These are phyloP conservation scores for Sistotremastrum suecicum DNA, from an alignment of 768 basidiomycete genomes.

Conservation along the genomic window DNA sequence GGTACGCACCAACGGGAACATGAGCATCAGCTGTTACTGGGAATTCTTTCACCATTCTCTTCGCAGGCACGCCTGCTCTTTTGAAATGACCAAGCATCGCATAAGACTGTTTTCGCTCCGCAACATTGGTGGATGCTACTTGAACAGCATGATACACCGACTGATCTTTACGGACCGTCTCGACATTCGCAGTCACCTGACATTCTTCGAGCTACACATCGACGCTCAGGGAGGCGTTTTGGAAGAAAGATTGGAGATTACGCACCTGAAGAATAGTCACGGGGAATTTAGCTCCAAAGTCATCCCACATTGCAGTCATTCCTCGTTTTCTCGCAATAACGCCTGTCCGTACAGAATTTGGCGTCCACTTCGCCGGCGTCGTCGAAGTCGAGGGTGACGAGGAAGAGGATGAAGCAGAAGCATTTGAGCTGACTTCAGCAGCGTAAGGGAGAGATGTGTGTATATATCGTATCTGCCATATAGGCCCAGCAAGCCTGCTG, in stretches of 20 bases:
- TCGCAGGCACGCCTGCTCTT: constrained; percentile 69
- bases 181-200: constrained; percentile 74
- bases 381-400: background rate
- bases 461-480: background rate
- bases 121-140: constrained; percentile 70
- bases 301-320: constrained; percentile 89
- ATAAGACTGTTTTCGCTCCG: constrained; percentile 53
- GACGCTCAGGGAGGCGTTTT: constrained; percentile 3
- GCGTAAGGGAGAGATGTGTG: background rate
- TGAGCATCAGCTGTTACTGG: constrained; percentile 80
- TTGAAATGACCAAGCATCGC: constrained; percentile 85
- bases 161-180: constrained; percentile 45
- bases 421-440: background rate
- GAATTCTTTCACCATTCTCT: constrained; percentile 80
- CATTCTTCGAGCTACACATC: constrained; percentile 62
- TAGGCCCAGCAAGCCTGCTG: constrained; percentile 8
- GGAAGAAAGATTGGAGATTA: constrained; percentile 2
- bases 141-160: constrained; percentile 86
- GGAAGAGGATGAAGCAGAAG: background rate
- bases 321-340: constrained; percentile 91
- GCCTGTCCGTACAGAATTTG: constrained; percentile 77
- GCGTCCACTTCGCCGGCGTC: constrained; percentile 55
- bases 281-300: constrained; percentile 74
- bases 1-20: constrained; percentile 65
- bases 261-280: constrained; percentile 90